Percentiles rank a stretch among this genome's conserved stretches.
Evolutionary conservation across 1,139 yeast species (phyloP).

Genomic region (Geotrichum candidum): DNA sequence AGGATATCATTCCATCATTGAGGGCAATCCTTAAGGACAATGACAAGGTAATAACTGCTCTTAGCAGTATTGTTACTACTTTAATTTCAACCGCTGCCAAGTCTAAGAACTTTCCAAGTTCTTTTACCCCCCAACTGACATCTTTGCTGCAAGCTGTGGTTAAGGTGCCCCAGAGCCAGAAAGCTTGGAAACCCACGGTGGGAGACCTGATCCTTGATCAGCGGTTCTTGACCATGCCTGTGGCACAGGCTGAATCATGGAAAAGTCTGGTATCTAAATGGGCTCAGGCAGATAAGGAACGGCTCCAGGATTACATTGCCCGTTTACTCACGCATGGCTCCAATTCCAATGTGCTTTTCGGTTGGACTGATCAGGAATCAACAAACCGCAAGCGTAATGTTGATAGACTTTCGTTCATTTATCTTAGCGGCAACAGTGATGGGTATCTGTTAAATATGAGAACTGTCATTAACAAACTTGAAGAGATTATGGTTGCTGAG

Average conservation of each 20-base stretch:
- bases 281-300: conserved; percentile 55
- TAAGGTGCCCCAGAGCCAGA: conserved; percentile 27
- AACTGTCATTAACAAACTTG: conserved; percentile 48
- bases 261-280: conserved; percentile 47
- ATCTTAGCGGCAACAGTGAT: conserved; percentile 57
- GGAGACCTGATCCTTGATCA: conserved; percentile 38
- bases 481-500: conserved; percentile 25
- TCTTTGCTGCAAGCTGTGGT: conserved; percentile 24
- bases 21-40: conserved; percentile 42
- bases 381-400: conserved; percentile 46
- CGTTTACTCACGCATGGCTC: conserved; percentile 47
- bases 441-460: conserved; percentile 46
- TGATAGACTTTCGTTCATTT: conserved; percentile 55
- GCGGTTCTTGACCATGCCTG: conserved; percentile 40
- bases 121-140: conserved; percentile 31
- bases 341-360: conserved; percentile 53
- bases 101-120: conserved; percentile 33
- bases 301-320: conserved; percentile 45
- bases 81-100: conserved; percentile 42
- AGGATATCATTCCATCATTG: conserved; percentile 38
- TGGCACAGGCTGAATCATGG: conserved; percentile 42
- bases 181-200: conserved; percentile 38
- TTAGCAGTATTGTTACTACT: conserved; percentile 39
- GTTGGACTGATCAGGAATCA: conserved; percentile 73
- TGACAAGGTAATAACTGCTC: conserved; percentile 42